phyloP scores from a whole-genome alignment of 306 rosid species.

The Rosa rugosa region DNA sequence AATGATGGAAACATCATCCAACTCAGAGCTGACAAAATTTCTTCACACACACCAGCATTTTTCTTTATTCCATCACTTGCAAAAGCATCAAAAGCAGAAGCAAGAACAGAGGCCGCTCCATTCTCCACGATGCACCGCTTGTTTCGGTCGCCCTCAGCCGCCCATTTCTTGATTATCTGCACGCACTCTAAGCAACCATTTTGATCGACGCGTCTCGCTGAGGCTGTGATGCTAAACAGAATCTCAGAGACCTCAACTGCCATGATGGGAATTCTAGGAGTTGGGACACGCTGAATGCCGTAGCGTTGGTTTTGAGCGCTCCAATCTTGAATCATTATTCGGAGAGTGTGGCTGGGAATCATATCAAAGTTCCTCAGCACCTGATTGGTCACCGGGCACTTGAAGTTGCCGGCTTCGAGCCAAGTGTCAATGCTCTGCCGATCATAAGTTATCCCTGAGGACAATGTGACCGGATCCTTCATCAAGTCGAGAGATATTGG shows the following conservation, averaged over 20 bases:
- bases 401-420: constrained; percentile 65
- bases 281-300: constrained; percentile 67
- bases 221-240: constrained; percentile 27
- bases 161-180: constrained; percentile 43
- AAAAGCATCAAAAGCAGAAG: constrained; percentile 52
- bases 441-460: constrained; percentile 76
- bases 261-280: constrained; percentile 55
- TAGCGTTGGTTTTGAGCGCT: constrained; percentile 46
- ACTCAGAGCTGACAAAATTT: constrained; percentile 50
- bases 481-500: constrained; percentile 72
- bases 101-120: constrained; percentile 44
- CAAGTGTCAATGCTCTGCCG: constrained; percentile 66
- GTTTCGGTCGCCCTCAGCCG: constrained; percentile 60
- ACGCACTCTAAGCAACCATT: constrained; percentile 43
- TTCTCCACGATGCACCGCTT: constrained; percentile 47
- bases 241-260: constrained; percentile 42
- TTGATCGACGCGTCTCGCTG: constrained; percentile 33
- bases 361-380: constrained; percentile 49
- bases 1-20: constrained; percentile 68
- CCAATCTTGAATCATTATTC: constrained; percentile 79
- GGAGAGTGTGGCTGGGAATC: constrained; percentile 64
- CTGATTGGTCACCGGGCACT: constrained; percentile 62
- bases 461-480: constrained; percentile 82
- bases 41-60: constrained; percentile 43
- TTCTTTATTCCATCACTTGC: constrained; percentile 40